These are phyloP conservation scores for Nothomitra cinnamomea DNA, from an alignment of 2,329 filamentous ascomycete genomes.

Conservation along the genomic window DNA sequence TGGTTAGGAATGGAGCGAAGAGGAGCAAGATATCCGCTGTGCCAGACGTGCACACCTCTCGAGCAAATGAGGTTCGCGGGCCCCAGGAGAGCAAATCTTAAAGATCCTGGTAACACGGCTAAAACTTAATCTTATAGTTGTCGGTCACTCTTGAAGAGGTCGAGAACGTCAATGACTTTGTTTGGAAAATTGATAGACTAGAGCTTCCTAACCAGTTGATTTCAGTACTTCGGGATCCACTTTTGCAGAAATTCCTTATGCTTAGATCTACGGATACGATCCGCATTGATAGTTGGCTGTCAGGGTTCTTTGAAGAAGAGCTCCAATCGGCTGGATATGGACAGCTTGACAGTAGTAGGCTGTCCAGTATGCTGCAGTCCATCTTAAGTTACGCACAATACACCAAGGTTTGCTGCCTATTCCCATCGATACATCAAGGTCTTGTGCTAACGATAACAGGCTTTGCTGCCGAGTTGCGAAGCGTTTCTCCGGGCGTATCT, in stretches of 20 bases:
- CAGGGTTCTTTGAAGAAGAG: constrained; percentile 21
- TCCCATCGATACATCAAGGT: neutral
- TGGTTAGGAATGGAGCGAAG: constrained; percentile 35
- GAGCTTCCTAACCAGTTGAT: constrained; percentile 70
- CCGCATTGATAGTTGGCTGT: constrained; percentile 23
- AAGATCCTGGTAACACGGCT: neutral
- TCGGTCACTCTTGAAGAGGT: constrained; percentile 54
- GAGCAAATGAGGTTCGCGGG: constrained; percentile 42
- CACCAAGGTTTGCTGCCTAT: constrained; percentile 17
- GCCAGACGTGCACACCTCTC: constrained; percentile 56
- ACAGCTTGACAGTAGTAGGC: constrained; percentile 9
- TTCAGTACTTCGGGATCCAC: constrained; percentile 55
- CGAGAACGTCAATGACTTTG: constrained; percentile 50
- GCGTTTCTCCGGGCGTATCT: constrained; percentile 21
- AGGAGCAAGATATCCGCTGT: constrained; percentile 32
- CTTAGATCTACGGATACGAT: constrained; percentile 23
- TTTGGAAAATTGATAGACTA: constrained; percentile 57
- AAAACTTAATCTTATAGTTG: constrained; percentile 12
- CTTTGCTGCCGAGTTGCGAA: constrained; percentile 16
- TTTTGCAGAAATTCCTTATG: constrained; percentile 60
- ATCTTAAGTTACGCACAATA: constrained; percentile 19
- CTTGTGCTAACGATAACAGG: constrained; percentile 12
- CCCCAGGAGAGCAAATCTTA: constrained; percentile 4
- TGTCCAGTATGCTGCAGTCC: constrained; percentile 19
- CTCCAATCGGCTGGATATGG: constrained; percentile 8